These are phyloP conservation scores for Rosa chinensis DNA, from an alignment of 306 rosid species.

Conservation along the genomic window DNA sequence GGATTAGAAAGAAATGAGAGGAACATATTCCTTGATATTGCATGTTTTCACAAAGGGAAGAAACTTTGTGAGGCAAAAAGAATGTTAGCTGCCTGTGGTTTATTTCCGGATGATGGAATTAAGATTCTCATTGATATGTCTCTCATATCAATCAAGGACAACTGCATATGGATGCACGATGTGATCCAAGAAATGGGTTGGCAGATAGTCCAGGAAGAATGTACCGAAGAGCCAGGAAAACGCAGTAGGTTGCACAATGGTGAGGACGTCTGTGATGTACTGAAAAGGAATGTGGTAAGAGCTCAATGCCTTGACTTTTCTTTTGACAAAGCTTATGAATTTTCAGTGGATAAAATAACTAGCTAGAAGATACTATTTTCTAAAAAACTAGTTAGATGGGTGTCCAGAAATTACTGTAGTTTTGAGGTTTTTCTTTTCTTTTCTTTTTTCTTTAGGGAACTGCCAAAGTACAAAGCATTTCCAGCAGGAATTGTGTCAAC, in stretches of 20 bases:
- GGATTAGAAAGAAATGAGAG: constrained; percentile 16
- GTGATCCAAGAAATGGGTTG: constrained; percentile 38
- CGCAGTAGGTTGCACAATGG: constrained; percentile 4
- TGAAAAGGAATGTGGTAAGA: constrained; percentile 21
- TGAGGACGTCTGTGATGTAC: constrained; percentile 1
- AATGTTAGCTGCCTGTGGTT: constrained; percentile 18
- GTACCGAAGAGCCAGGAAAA: background rate
- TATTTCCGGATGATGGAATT: constrained; percentile 29
- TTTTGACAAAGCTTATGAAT: background rate
- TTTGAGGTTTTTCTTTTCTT: too few relatives aligned
- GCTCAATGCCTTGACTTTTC: background rate
- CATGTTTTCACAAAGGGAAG: constrained; percentile 45
- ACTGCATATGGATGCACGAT: constrained; percentile 28
- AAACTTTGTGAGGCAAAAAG: constrained; percentile 8
- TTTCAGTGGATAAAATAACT: too few relatives aligned
- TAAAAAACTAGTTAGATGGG: too few relatives aligned
- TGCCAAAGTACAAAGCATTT: background rate
- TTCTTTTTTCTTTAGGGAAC: background rate
- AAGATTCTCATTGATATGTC: constrained; percentile 31
- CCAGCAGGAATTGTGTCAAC: too few relatives aligned
- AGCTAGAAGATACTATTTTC: too few relatives aligned
- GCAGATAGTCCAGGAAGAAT: constrained; percentile 28
- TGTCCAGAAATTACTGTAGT: too few relatives aligned
- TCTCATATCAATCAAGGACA: constrained; percentile 18
- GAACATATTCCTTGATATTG: constrained; percentile 22